Conservation (phyloP, 768 basidiomycete genomes). For the Auricularia auricula-judae region DNA sequence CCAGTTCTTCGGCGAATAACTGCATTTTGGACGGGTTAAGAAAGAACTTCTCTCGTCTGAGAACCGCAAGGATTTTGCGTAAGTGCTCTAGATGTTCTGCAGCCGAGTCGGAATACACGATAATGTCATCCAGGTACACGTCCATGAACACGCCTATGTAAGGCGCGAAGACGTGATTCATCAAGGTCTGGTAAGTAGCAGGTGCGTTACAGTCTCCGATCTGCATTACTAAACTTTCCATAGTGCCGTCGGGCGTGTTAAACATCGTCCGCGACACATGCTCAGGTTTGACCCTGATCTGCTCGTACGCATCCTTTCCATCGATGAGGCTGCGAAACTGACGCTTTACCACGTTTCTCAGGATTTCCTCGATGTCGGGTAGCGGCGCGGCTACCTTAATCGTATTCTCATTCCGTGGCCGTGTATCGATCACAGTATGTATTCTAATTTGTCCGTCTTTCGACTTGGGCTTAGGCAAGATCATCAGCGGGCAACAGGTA, state of each 20-base stretch:
- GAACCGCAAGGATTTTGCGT: slow-evolving; percentile 3
- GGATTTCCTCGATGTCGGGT: slow-evolving; percentile 4
- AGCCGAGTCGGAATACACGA: slow-evolving; percentile 9
- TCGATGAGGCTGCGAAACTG: slow-evolving; percentile 6
- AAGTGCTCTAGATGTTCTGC: slow-evolving; percentile 8
- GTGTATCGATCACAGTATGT: slow-evolving; percentile 1
- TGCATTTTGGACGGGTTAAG: slow-evolving; percentile 1
- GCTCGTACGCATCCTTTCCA: slow-evolving; percentile 10
- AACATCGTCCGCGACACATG: slow-evolving; percentile 6
- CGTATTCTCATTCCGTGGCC: slow-evolving; percentile 1
- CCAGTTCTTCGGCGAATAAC: neutral
- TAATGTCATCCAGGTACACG: slow-evolving; percentile 10
- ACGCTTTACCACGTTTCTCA: neutral
- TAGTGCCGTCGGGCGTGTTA: slow-evolving; percentile 9
- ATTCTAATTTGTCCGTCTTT: neutral
- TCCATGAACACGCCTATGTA: slow-evolving; percentile 10
- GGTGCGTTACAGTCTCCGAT: slow-evolving; percentile 10
- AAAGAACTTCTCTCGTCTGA: slow-evolving; percentile 8
- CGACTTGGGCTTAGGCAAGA: slow-evolving; percentile 1
- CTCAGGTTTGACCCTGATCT: slow-evolving; percentile 4
- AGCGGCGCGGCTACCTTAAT: slow-evolving; percentile 3
- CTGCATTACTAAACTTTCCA: slow-evolving; percentile 10
- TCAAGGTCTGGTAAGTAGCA: slow-evolving; percentile 9
- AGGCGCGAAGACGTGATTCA: slow-evolving; percentile 5
- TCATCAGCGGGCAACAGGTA: slow-evolving; percentile 1